phyloP scores from a whole-genome alignment of 2,329 filamentous ascomycete species.

The Penicillium hordei region DNA sequence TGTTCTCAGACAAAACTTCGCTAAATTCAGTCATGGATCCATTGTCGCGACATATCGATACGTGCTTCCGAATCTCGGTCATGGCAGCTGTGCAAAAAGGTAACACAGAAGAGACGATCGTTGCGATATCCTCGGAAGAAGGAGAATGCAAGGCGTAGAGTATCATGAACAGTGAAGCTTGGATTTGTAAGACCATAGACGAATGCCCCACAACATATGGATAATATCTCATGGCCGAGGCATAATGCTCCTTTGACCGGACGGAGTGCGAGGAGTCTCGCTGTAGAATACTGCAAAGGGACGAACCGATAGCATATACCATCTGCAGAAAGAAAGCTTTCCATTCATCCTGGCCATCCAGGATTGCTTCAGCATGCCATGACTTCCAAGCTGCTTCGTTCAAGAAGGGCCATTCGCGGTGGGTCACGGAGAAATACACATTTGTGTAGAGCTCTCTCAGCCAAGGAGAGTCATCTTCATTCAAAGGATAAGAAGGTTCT shows the following conservation, averaged over 20 bases:
- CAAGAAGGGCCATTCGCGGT: conserved; percentile 31
- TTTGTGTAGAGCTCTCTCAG: conserved; percentile 28
- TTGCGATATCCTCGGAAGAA: conserved; percentile 28
- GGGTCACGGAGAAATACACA: conserved; percentile 28
- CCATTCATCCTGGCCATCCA: conserved; percentile 23
- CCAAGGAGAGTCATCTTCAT: conserved; percentile 18
- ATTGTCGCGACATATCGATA: conserved; percentile 12
- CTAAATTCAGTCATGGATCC: conserved; percentile 10
- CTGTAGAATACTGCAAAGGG: conserved; percentile 25
- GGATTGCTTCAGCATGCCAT: conserved; percentile 22
- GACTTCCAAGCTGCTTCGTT: conserved; percentile 24
- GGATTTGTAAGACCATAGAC: conserved; percentile 29
- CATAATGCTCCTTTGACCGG: conserved; percentile 26
- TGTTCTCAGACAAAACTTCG: conserved; percentile 23
- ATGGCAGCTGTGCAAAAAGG: conserved; percentile 31
- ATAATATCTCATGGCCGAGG: conserved; percentile 28
- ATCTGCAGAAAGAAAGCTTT: conserved; percentile 28
- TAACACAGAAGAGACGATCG: conserved; percentile 27
- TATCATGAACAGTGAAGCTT: conserved; percentile 30
- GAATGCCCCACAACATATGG: conserved; percentile 28
- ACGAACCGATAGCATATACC: conserved; percentile 31
- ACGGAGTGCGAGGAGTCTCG: conserved; percentile 20
- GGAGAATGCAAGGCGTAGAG: conserved; percentile 30
- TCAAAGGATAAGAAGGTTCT: conserved; percentile 8
- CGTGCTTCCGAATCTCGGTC: conserved; percentile 25